Base-by-base conservation (phyloP, 2,329 filamentous ascomycete species). In the Fusarium begoniae region DNA sequence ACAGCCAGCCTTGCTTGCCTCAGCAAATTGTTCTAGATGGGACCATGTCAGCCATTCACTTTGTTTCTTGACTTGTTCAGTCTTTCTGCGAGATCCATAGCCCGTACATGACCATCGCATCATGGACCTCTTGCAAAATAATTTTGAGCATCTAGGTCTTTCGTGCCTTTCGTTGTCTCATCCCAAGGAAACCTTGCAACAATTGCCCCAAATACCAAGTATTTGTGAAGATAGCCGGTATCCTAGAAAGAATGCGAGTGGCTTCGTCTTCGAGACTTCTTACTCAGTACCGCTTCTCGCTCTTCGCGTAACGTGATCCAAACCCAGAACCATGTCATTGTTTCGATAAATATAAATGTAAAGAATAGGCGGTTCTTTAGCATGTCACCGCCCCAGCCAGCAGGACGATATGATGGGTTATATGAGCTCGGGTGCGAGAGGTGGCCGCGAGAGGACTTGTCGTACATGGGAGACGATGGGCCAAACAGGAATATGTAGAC, bases 361-460 rank as follows among this genome's bases (percentile, higher is more conserved):
- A 98, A 97, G 45, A 97, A 90, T 45, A 97, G 85, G 57, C 94
- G 90, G 80, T 97, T 97, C 85, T 95, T 94, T 77, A 98, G 82
- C 30, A 89, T 88, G 71, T 95, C 92, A 56, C 90, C 86, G 72
- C 83, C 90, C 87, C 82, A 88, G 79, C 81, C 78, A 55, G 81
- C 79, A 40, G 83, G 81, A 58, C 80, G 68, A 72, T 85, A 84
- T 35, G 78, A 66, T 20, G 82, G 80, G 64, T 82, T 84, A 58
- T 79, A 72, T 18, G 76, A 78, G 69, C 79, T 80, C 48, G 79
- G 80, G 28, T 74, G 70, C 28, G 68, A 59, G 35, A 74, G 72
- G 38, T 63, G 72, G 77, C 70, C 66, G 53, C 69, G 72, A 20
- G 75, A 60, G 45, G 79, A 75, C 26, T 78, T 72, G 47, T 75